Evolutionary conservation across 1,284 basidiomycete species (phyloP).

Genomic region (Tilletia setariae): DNA sequence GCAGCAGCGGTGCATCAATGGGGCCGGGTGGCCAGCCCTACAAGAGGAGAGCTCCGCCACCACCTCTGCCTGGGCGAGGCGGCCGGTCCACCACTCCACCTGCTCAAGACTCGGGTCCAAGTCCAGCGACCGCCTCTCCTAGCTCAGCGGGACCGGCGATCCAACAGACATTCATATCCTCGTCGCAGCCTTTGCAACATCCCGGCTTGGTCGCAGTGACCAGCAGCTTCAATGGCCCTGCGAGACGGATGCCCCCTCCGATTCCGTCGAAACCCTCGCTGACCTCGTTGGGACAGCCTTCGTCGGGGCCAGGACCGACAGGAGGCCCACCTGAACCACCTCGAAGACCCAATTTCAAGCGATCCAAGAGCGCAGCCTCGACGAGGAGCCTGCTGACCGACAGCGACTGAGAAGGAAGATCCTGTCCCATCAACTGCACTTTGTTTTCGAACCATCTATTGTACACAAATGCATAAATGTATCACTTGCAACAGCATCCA

Average conservation of each 20-base stretch:
- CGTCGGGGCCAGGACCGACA: background rate
- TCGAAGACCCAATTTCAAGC: background rate
- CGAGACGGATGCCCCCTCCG: background rate
- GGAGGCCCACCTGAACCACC: background rate
- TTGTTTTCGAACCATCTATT: background rate
- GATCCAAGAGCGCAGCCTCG: conserved; percentile 12
- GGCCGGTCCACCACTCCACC: background rate
- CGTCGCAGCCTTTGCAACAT: background rate
- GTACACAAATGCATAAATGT: background rate
- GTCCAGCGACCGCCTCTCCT: background rate
- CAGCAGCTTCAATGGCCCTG: background rate
- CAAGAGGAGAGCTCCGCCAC: background rate
- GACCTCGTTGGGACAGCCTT: background rate
- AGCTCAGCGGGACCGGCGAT: background rate
- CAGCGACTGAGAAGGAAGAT: background rate
- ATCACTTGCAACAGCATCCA: background rate
- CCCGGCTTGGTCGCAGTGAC: background rate
- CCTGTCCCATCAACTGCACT: too few relatives aligned
- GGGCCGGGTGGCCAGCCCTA: too few relatives aligned
- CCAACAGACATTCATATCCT: background rate
- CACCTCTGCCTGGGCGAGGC: background rate
- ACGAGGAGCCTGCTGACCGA: conserved; percentile 7
- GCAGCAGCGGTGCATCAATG: background rate
- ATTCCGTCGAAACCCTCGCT: background rate
- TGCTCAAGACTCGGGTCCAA: background rate